A percentile compares a stretch with the other conserved stretches of the same genome.
These are phyloP conservation scores for Teratosphaeria viscida DNA, from an alignment of 2,329 filamentous ascomycete genomes.

Conservation along the genomic window DNA sequence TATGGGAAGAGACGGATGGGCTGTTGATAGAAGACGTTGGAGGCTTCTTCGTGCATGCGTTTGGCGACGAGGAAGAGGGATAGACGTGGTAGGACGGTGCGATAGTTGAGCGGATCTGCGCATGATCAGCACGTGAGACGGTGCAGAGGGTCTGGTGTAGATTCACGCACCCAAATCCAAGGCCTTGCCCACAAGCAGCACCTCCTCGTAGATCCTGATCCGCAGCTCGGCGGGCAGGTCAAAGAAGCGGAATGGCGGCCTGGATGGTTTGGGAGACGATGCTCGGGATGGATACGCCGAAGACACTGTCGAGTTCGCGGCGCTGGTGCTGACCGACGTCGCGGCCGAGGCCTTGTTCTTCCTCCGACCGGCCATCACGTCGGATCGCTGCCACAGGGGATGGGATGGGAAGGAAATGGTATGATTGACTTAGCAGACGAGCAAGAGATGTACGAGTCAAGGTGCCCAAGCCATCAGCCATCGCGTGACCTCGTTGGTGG, in stretches of 20 bases:
- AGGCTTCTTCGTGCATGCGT: slow-evolving; percentile 52
- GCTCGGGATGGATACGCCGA: slow-evolving; percentile 13
- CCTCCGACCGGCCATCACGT: slow-evolving; percentile 1
- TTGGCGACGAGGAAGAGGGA: slow-evolving; percentile 51
- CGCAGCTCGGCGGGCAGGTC: slow-evolving; percentile 60
- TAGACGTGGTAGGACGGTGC: slow-evolving; percentile 47
- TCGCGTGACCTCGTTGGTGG: slow-evolving; percentile 20
- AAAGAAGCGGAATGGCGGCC: slow-evolving; percentile 52
- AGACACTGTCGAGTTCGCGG: slow-evolving; percentile 14
- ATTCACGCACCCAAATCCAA: slow-evolving; percentile 45
- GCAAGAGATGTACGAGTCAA: background rate
- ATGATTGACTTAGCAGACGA: background rate
- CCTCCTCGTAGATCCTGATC: slow-evolving; percentile 55
- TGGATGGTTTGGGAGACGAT: slow-evolving; percentile 11
- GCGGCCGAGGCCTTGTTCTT: background rate
- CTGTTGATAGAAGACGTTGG: slow-evolving; percentile 55
- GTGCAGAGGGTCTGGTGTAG: too few relatives aligned
- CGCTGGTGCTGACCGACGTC: slow-evolving; percentile 9
- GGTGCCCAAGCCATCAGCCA: slow-evolving; percentile 22
- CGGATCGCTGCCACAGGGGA: slow-evolving; percentile 19
- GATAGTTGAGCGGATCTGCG: slow-evolving; percentile 53
- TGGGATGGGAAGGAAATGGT: background rate
- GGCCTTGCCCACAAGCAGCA: slow-evolving; percentile 46
- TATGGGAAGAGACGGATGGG: slow-evolving; percentile 57
- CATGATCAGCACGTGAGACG: background rate